A percentile compares a stretch with the other conserved stretches of the same genome.
Conservation (phyloP, 345 rosid species). For the Geranium rotundifolium region DNA sequence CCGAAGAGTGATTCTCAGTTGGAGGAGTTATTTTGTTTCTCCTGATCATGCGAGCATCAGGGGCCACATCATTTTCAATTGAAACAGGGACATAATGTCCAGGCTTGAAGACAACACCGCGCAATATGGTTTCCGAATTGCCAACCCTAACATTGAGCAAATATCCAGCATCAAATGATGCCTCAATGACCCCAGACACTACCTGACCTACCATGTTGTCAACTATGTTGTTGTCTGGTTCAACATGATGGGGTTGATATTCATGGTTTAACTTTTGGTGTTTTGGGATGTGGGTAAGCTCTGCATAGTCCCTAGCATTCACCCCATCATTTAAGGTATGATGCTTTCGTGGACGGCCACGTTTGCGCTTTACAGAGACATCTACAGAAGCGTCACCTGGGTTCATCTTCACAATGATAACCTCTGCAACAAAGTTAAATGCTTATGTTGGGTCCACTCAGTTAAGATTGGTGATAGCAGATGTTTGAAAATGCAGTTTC, state of each 20-base stretch:
- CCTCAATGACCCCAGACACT: conserved; percentile 70
- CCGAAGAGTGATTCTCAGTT: conserved; percentile 22
- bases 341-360: conserved; percentile 81
- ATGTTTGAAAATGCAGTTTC: too few species aligned
- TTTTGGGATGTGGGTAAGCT: conserved; percentile 13
- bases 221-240: conserved; percentile 17
- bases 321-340: conserved; percentile 12
- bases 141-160: conserved; percentile 72
- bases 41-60: conserved; percentile 56
- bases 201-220: conserved; percentile 53
- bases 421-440: background rate
- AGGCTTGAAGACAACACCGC: conserved; percentile 87
- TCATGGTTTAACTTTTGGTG: conserved; percentile 19
- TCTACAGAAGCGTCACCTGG: conserved; percentile 36
- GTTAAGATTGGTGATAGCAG: too few species aligned
- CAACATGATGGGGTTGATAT: conserved; percentile 21
- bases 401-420: conserved; percentile 21
- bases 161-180: conserved; percentile 83
- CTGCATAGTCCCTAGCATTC: background rate
- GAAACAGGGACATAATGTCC: conserved; percentile 60
- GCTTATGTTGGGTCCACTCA: too few species aligned
- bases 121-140: conserved; percentile 48
- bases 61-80: conserved; percentile 73
- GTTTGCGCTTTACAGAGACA: conserved; percentile 49
- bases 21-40: conserved; percentile 50